These are phyloP conservation scores for Potentilla sterilis DNA, from an alignment of 306 rosid genomes.

Conservation along the genomic window DNA sequence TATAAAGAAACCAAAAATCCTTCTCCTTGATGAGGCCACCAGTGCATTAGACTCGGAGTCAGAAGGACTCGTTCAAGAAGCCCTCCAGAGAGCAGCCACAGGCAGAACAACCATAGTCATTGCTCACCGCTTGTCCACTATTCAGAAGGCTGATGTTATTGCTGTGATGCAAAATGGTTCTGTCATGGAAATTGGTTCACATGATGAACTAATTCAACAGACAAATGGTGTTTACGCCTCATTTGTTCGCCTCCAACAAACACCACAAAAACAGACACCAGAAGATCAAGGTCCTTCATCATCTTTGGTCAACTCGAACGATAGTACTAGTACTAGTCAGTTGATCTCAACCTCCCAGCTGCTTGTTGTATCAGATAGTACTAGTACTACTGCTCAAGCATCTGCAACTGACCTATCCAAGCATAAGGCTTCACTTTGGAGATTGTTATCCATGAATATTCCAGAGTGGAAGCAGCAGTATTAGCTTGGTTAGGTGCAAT, in stretches of 20 bases:
- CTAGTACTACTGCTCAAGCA: neutral
- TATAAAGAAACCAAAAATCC: slow-evolving; percentile 44
- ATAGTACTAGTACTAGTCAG: neutral
- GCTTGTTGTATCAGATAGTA: neutral
- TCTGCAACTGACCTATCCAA: neutral
- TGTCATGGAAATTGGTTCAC: slow-evolving; percentile 36
- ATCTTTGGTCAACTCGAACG: neutral
- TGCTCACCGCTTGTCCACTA: slow-evolving; percentile 62
- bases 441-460: slow-evolving; percentile 28
- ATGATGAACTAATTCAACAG: slow-evolving; percentile 28
- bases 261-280: neutral
- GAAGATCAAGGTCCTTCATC: neutral
- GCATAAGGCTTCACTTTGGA: slow-evolving; percentile 25
- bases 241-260: slow-evolving; percentile 33
- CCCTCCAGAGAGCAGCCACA: slow-evolving; percentile 38
- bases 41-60: slow-evolving; percentile 65
- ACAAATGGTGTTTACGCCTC: slow-evolving; percentile 34
- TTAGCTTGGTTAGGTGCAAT: slow-evolving; percentile 39
- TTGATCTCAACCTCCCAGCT: neutral
- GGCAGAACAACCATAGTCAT: slow-evolving; percentile 56
- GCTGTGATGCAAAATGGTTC: slow-evolving; percentile 38
- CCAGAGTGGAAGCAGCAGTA: slow-evolving; percentile 53
- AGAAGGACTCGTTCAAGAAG: slow-evolving; percentile 51
- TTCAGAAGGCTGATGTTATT: slow-evolving; percentile 42
- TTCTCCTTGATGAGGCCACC: slow-evolving; percentile 67